Conservation (phyloP, 345 rosid genomes). For the Mangifera indica region DNA sequence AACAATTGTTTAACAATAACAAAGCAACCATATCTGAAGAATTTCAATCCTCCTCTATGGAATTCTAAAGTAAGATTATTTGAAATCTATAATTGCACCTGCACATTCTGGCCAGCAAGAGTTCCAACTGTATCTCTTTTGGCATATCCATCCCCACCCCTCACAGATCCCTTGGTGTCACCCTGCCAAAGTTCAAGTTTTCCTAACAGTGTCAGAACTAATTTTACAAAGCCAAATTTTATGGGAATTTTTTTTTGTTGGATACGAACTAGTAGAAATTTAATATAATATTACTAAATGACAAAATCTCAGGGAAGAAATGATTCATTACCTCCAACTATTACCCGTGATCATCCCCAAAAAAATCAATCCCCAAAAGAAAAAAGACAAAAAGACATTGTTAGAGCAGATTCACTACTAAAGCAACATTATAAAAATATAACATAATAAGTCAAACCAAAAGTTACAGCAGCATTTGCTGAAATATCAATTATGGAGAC, state of each 20-base stretch:
- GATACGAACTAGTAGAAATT: neutral
- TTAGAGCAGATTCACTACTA: slow-evolving; percentile 4
- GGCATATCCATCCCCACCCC: slow-evolving; percentile 59
- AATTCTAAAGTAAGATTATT: slow-evolving; percentile 3
- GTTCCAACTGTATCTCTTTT: slow-evolving; percentile 53
- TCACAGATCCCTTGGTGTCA: slow-evolving; percentile 65
- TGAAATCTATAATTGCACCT: slow-evolving; percentile 33
- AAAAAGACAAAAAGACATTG: slow-evolving; percentile 8
- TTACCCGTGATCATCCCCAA: slow-evolving; percentile 25
- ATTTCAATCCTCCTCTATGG: neutral
- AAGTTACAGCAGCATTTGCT: neutral
- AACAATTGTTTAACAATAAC: slow-evolving; percentile 4
- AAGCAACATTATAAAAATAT: neutral
- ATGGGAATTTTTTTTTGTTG: neutral
- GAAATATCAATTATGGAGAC: neutral
- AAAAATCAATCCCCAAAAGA: neutral
- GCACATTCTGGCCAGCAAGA: slow-evolving; percentile 49
- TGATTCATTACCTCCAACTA: slow-evolving; percentile 68
- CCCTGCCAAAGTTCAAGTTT: slow-evolving; percentile 44
- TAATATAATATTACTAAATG: neutral
- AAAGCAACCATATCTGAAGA: neutral
- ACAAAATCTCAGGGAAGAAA: neutral
- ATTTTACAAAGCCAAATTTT: neutral
- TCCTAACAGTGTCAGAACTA: slow-evolving; percentile 8
- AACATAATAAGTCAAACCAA: neutral